These are phyloP conservation scores for Zanthoxylum bungeanum DNA, from an alignment of 345 rosid species.

Conservation along the genomic window DNA sequence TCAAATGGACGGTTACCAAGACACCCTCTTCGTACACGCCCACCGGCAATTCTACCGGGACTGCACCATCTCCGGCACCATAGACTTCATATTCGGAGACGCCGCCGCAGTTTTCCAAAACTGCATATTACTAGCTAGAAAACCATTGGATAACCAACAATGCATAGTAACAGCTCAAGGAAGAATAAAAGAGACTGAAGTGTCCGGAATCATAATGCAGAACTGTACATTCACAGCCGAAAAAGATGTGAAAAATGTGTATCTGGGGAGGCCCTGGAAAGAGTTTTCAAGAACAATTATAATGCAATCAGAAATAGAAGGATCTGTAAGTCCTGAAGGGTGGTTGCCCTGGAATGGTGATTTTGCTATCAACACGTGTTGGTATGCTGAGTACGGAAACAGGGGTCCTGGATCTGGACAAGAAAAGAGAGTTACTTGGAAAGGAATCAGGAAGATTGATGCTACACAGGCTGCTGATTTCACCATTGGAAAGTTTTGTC, in stretches of 20 bases:
- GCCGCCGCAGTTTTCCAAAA: slow-evolving; percentile 56
- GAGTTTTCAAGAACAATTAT: slow-evolving; percentile 51
- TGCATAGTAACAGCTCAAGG: slow-evolving; percentile 75
- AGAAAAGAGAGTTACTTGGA: slow-evolving; percentile 52
- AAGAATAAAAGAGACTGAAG: slow-evolving; percentile 33
- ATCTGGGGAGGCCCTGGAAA: slow-evolving; percentile 80
- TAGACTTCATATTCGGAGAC: slow-evolving; percentile 70
- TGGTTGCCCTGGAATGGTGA: slow-evolving; percentile 52
- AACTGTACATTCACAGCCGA: slow-evolving; percentile 56
- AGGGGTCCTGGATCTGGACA: slow-evolving; percentile 55
- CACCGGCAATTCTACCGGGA: slow-evolving; percentile 73
- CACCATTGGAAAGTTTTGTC: slow-evolving; percentile 34
- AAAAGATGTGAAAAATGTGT: slow-evolving; percentile 34
- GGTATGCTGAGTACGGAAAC: slow-evolving; percentile 56
- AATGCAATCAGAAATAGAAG: slow-evolving; percentile 52
- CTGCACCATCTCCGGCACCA: slow-evolving; percentile 68
- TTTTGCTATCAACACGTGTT: slow-evolving; percentile 47
- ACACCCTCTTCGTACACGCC: slow-evolving; percentile 65
- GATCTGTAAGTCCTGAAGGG: slow-evolving; percentile 57
- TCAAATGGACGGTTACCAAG: slow-evolving; percentile 61
- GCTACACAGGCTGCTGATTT: slow-evolving; percentile 23
- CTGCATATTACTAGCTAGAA: slow-evolving; percentile 52
- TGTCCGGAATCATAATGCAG: slow-evolving; percentile 59
- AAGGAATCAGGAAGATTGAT: slow-evolving; percentile 37
- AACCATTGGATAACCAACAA: slow-evolving; percentile 40